A percentile compares a stretch with the other conserved stretches of the same genome.
phyloP scores from a whole-genome alignment of 1,284 basidiomycete species.

The Apiotrichum brassicae region DNA sequence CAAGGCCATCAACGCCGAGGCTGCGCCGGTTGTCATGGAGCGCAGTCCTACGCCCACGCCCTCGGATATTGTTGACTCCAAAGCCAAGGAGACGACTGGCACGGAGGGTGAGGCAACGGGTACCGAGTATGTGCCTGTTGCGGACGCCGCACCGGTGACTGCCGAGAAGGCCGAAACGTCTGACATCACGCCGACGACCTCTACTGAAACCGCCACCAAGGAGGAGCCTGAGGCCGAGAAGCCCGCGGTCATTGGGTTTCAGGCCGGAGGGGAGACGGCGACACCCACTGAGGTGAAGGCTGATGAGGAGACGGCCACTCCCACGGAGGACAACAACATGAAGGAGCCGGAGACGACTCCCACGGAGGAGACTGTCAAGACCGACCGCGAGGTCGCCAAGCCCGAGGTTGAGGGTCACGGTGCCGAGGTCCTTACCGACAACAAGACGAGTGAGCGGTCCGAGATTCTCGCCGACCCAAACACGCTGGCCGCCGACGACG shows the following conservation, averaged over 20 bases:
- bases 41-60: not conserved
- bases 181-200: not conserved
- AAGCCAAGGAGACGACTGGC: not conserved
- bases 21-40: not conserved
- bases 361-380: not conserved
- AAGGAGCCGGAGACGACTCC: not conserved
- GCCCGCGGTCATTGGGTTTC: no score
- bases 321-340: no score
- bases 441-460: not conserved
- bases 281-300: constrained; percentile 1
- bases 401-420: not conserved
- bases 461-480: not conserved
- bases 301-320: constrained; percentile 2
- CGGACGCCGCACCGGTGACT: constrained; percentile 8
- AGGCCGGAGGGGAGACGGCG: no score
- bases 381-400: not conserved
- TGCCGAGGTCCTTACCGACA: not conserved
- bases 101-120: not conserved
- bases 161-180: constrained; percentile 1
- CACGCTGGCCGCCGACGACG: not conserved
- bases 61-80: not conserved
- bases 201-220: not conserved
- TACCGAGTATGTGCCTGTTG: constrained; percentile 20
- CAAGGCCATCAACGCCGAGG: not conserved
- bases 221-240: not conserved